A percentile compares a stretch with the other conserved stretches of the same genome.
phyloP scores from a whole-genome alignment of 2,329 filamentous ascomycete species.

The Aspergillus uvarum region DNA sequence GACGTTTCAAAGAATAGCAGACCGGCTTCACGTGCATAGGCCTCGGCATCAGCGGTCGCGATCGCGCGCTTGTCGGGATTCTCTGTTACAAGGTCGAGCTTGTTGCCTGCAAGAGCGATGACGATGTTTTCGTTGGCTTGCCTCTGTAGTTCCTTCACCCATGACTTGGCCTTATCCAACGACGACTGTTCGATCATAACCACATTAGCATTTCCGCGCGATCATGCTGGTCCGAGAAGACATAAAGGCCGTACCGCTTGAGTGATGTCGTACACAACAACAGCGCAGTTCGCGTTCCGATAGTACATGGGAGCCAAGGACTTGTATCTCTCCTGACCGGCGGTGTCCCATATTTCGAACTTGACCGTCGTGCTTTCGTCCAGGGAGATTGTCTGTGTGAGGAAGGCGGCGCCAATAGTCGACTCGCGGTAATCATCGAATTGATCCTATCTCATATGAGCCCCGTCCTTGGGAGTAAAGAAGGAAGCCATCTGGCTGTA shows the following conservation, averaged over 20 bases:
- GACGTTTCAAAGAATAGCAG: constrained; percentile 98
- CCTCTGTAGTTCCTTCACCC: constrained; percentile 98
- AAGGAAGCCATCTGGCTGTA: neutral
- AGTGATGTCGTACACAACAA: constrained; percentile 98
- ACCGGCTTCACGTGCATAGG: constrained; percentile 89
- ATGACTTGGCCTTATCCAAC: constrained; percentile 97
- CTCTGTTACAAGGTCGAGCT: constrained; percentile 91
- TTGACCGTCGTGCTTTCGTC: constrained; percentile 98
- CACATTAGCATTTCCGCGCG: constrained; percentile 9
- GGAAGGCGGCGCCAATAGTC: constrained; percentile 95
- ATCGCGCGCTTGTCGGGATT: constrained; percentile 96
- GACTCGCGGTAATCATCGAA: constrained; percentile 98
- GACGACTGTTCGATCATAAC: constrained; percentile 65
- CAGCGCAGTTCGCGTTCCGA: constrained; percentile 97
- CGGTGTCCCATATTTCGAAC: constrained; percentile 99
- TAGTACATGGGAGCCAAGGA: constrained; percentile 99
- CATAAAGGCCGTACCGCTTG: constrained; percentile 73
- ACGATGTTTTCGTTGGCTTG: constrained; percentile 99
- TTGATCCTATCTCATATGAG: constrained; percentile 69
- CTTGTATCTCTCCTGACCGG: constrained; percentile 98
- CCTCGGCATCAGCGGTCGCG: constrained; percentile 82
- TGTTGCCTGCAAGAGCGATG: constrained; percentile 96
- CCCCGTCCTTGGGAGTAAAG: neutral
- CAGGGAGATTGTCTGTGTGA: constrained; percentile 97
- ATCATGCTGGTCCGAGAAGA: constrained; percentile 4